Conservation (phyloP, 495 filamentous ascomycete genomes). For the Tetracladium marchalianum region DNA sequence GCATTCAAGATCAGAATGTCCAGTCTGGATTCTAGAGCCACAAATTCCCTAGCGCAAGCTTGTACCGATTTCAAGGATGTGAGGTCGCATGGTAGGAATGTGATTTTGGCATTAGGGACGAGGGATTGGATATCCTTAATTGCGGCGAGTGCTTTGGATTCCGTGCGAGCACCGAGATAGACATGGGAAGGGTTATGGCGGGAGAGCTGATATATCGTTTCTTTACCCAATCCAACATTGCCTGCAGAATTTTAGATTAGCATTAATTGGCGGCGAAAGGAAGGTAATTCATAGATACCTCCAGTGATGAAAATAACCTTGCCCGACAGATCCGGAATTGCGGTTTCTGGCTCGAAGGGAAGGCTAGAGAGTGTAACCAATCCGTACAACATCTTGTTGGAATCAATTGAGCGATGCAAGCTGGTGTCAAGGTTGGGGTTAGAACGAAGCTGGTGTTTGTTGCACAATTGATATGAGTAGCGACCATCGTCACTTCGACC, state of each 20-base stretch:
- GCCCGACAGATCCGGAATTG: conserved; percentile 45
- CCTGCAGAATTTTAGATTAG: conserved; percentile 25
- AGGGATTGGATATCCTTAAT: conserved; percentile 37
- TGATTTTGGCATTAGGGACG: conserved; percentile 21
- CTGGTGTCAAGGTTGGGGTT: too few relatives aligned
- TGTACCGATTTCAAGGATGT: conserved; percentile 12
- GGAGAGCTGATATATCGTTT: conserved; percentile 52
- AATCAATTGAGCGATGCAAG: too few relatives aligned
- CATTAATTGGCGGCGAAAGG: too few relatives aligned
- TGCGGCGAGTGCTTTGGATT: conserved; percentile 38
- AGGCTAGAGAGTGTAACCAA: background rate
- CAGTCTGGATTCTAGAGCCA: conserved; percentile 18
- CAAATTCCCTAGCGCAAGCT: conserved; percentile 11
- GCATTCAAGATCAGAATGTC: conserved; percentile 62
- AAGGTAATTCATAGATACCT: conserved; percentile 26
- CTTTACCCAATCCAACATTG: conserved; percentile 56
- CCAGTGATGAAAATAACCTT: conserved; percentile 56
- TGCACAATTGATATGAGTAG: too few relatives aligned
- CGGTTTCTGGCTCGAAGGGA: conserved; percentile 40
- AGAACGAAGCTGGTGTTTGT: too few relatives aligned
- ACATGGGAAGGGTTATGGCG: conserved; percentile 50
- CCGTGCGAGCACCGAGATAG: conserved; percentile 51
- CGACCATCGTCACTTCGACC: too few relatives aligned
- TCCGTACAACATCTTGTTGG: conserved; percentile 7
- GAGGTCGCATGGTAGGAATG: conserved; percentile 19